Base-by-base conservation (phyloP, 495 filamentous ascomycete genomes). In the Lasiosphaeria miniovina region DNA sequence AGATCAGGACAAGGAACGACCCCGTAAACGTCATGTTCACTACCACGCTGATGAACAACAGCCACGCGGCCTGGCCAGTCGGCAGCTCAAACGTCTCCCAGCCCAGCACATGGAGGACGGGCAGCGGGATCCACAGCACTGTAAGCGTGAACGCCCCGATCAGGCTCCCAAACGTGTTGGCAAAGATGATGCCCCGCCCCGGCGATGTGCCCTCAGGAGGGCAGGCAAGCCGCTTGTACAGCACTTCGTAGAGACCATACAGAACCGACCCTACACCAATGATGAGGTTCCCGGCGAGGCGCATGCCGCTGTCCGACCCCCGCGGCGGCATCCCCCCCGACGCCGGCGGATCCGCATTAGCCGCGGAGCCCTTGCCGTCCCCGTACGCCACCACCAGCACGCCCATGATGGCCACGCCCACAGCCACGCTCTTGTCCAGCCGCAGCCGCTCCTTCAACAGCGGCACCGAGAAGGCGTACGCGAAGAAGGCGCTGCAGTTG, bases 401-500 rank as follows among this genome's bases (percentile, higher is more conserved):
- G 50, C 94, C 94, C 5, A 86, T 69, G 51, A 96, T 94, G 17
- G 94, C 93, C 38, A 98, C 82, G 7, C 77, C 78, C 2, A 98
- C 94, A 1, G 93, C 87, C 40, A 93, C 70, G 33, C 90, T 83
- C 75, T 97, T 98, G 69, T 89, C 89, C 31, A 84, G 70, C 4
- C 89, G 85, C 10, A 95, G 67, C 67, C 86, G 88, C 71, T 98
- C 94, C 34, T 90, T 87, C 0, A 98, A 78, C 11, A 98, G 69
- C 0, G 91, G 91, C 31, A 98, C 90, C 49, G 88, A 91, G 68
- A 98, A 98, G 9, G 87, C 93, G 69, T 98, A 98, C 36, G 94
- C 94, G 73, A 97, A 98, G 75, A 98, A 98, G 51, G 94, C 93
- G 52, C 90, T 96, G 80, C 94, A 98, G 73, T 98, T 98, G 81